Conservation (phyloP, 495 filamentous ascomycete species). For the Xanthoparmelia taractica region DNA sequence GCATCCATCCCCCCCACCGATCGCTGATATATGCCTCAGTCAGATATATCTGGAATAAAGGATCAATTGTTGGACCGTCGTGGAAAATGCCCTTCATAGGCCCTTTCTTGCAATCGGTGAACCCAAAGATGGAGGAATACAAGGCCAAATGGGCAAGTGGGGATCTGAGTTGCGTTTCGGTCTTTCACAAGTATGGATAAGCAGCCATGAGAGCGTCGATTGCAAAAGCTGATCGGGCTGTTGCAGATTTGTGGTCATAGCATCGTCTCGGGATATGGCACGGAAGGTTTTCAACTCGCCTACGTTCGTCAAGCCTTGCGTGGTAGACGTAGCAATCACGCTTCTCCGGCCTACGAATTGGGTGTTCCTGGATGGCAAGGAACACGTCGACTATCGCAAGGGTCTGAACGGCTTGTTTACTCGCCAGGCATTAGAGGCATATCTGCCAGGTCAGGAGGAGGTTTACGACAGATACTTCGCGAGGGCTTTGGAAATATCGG, state of each 20-base stretch:
- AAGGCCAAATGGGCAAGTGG: conserved; percentile 87
- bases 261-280: conserved; percentile 89
- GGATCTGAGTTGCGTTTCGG: conserved; percentile 88
- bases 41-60: conserved; percentile 80
- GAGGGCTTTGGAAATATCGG: conserved; percentile 64
- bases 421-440: conserved; percentile 74
- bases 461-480: conserved; percentile 84
- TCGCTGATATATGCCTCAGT: conserved; percentile 41
- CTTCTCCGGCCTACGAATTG: conserved; percentile 87
- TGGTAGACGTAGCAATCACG: conserved; percentile 92
- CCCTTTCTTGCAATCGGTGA: conserved; percentile 84
- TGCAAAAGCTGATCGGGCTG: conserved; percentile 3
- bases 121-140: conserved; percentile 88
- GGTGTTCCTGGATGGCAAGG: conserved; percentile 95
- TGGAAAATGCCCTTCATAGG: conserved; percentile 94
- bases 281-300: conserved; percentile 97
- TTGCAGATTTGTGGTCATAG: conserved; percentile 89
- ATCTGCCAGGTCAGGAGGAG: conserved; percentile 87
- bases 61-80: conserved; percentile 69
- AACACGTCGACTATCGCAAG: conserved; percentile 94
- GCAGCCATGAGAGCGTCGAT: not conserved
- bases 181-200: conserved; percentile 92
- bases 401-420: conserved; percentile 94
- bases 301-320: conserved; percentile 85
- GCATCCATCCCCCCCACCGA: not conserved